Conservation (phyloP, 352 stramenopile species). For the Globisporangium cylindrosporum region DNA sequence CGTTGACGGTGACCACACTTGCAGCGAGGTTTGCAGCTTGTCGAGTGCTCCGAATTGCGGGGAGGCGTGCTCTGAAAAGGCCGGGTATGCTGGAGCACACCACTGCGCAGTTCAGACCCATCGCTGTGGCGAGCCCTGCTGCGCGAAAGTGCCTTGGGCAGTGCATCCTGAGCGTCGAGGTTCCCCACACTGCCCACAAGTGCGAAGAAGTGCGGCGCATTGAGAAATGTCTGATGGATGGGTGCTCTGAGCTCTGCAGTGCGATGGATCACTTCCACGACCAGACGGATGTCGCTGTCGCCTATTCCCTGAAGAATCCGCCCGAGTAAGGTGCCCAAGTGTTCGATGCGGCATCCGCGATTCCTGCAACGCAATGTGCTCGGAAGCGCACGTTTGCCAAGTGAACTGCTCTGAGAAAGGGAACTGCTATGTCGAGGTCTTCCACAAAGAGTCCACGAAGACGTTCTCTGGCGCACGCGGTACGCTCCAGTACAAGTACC, state of each 20-base stretch:
- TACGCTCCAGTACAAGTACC: slow-evolving; percentile 64
- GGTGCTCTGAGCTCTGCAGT: slow-evolving; percentile 48
- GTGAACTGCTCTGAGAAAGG: slow-evolving; percentile 52
- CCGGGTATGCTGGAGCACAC: slow-evolving; percentile 38
- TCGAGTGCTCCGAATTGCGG: slow-evolving; percentile 46
- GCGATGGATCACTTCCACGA: slow-evolving; percentile 68
- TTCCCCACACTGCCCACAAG: slow-evolving; percentile 46
- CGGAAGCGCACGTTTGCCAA: slow-evolving; percentile 51
- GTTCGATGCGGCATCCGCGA: slow-evolving; percentile 37
- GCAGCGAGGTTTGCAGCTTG: slow-evolving; percentile 35
- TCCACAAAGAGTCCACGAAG: slow-evolving; percentile 71
- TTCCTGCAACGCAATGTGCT: slow-evolving; percentile 61
- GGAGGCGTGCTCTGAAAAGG: slow-evolving; percentile 38
- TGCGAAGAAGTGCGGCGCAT: slow-evolving; percentile 60
- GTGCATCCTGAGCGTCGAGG: slow-evolving; percentile 53
- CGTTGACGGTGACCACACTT: slow-evolving; percentile 56
- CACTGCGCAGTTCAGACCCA: slow-evolving; percentile 52
- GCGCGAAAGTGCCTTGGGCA: slow-evolving; percentile 32
- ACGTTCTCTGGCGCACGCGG: slow-evolving; percentile 53
- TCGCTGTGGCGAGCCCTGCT: slow-evolving; percentile 52
- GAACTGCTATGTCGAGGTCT: slow-evolving; percentile 70
- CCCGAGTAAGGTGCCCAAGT: slow-evolving; percentile 26
- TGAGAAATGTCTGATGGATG: slow-evolving; percentile 54
- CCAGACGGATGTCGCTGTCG: slow-evolving; percentile 34
- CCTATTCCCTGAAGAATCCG: slow-evolving; percentile 45